Base-by-base conservation (phyloP, 2,329 filamentous ascomycete genomes). In the Claviceps sp. region DNA sequence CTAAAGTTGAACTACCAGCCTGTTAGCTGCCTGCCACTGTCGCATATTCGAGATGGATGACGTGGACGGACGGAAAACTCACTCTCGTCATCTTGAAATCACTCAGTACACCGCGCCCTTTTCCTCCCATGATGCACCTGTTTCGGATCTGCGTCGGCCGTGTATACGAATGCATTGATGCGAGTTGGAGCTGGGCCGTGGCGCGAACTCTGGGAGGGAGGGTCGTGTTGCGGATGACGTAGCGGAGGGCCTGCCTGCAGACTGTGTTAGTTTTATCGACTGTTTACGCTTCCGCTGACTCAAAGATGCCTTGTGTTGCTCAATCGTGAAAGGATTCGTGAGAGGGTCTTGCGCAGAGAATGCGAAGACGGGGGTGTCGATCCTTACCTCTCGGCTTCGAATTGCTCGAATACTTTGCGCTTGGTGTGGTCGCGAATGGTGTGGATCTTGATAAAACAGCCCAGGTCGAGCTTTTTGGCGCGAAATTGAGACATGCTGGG, bases 161-260 rank as follows among this genome's bases (percentile, higher is more conserved):
- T 38, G 93, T 97, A 71, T 97, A 97, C 74, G 81, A 83, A 73
- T 96, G 90, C 91, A 97, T 96, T 71, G 95, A 85, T 3, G 85
- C 82, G 58, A 98, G 76, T 71, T 97, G 85, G 52, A 98, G 80
- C 73, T 97, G 91, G 43, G 93, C 93, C 67, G 95, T 86, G 55
- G 88, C 88, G 62, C 94, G 86, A 49, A 86, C 82, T 62, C 90
- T 81, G 52, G 82, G 76, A 1, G 90, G 82, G 3, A 98, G 83
- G 1, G 83, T 85, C 36, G 88, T 93, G 70, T 98, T 98, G 68
- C 87, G 88, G 66, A 95, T 88, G 57, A 95, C 85, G 72, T 96
- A 96, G 61, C 86, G 84, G 42, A 93, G 81, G 16, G 86, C 91
- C 86, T 97, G 90, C 69, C 91, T 95, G 56, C 26, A 23, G 9